A percentile compares a stretch with the other conserved stretches of the same genome.
Conservation (phyloP, 192 early-diverging fungal species). For the Funneliformis mosseae region DNA sequence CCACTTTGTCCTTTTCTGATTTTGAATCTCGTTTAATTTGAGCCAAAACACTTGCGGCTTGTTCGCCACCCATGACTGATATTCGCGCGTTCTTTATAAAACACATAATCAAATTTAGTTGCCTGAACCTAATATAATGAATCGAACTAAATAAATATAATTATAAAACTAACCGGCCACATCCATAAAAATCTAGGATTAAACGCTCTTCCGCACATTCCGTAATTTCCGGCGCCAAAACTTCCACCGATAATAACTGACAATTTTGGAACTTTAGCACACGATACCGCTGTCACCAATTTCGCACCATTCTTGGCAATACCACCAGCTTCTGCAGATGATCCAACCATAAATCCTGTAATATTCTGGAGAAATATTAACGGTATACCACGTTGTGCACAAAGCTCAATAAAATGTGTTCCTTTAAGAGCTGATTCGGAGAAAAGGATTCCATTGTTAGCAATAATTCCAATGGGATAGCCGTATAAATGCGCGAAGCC, state of each 20-base stretch:
- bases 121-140: no score
- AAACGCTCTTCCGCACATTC: slow-evolving; percentile 96
- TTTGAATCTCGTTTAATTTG: slow-evolving; percentile 84
- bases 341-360: slow-evolving; percentile 96
- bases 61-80: slow-evolving; percentile 98
- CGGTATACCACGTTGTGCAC: slow-evolving; percentile 85
- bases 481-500: slow-evolving; percentile 91
- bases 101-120: slow-evolving; percentile 4
- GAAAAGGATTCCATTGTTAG: slow-evolving; percentile 96
- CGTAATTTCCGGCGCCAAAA: slow-evolving; percentile 92
- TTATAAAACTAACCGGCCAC: slow-evolving; percentile 73
- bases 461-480: slow-evolving; percentile 89
- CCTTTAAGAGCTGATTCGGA: slow-evolving; percentile 93
- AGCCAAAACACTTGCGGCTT: slow-evolving; percentile 89
- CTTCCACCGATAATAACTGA: slow-evolving; percentile 78
- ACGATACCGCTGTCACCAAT: slow-evolving; percentile 92
- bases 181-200: slow-evolving; percentile 94
- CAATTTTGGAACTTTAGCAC: slow-evolving; percentile 92
- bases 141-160: no score
- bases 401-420: slow-evolving; percentile 93
- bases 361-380: slow-evolving; percentile 96
- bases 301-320: slow-evolving; percentile 99
- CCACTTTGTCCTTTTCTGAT: slow-evolving; percentile 68
- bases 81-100: slow-evolving; percentile 70
- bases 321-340: slow-evolving; percentile 90